A percentile compares a stretch with the other conserved stretches of the same genome.
Conservation (phyloP, 2,329 filamentous ascomycete genomes). For the Epichloe bromicola region DNA sequence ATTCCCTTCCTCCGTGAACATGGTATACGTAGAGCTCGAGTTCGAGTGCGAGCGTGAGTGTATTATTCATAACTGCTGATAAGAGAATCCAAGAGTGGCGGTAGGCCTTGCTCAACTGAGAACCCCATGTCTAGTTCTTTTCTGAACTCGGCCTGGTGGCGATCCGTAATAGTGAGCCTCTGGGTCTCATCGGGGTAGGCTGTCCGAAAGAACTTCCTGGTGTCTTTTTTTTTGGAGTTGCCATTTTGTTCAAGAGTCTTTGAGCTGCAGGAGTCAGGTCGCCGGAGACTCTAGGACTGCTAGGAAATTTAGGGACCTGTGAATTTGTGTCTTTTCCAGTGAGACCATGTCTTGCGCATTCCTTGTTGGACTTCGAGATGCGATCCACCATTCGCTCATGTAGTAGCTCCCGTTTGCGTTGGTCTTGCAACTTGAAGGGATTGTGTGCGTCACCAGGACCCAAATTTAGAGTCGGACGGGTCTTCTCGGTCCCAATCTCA, state of each 20-base stretch:
- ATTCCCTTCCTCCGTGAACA: neutral
- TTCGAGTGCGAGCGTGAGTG: no score
- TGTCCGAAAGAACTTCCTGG: constrained; percentile 21
- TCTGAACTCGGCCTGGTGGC: constrained; percentile 16
- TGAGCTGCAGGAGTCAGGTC: constrained; percentile 63
- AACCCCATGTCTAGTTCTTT: constrained; percentile 4
- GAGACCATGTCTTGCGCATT: constrained; percentile 43
- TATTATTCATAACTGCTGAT: neutral
- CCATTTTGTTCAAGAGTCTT: constrained; percentile 51
- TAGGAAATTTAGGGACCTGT: constrained; percentile 58
- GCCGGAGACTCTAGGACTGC: constrained; percentile 44
- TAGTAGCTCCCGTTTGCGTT: constrained; percentile 63
- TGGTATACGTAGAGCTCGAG: neutral
- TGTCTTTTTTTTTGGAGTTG: constrained; percentile 27
- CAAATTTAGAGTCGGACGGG: constrained; percentile 38
- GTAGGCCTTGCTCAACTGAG: neutral
- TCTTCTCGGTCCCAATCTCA: constrained; percentile 15
- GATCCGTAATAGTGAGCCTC: constrained; percentile 26
- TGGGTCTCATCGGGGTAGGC: constrained; percentile 24
- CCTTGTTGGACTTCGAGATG: constrained; percentile 59
- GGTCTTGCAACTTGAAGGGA: constrained; percentile 68
- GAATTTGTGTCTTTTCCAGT: constrained; percentile 45
- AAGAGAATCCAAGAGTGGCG: neutral
- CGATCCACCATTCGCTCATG: constrained; percentile 80
- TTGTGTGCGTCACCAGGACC: constrained; percentile 51